phyloP scores from a whole-genome alignment of 1,284 basidiomycete genomes.

The Golubevia pallescens region DNA sequence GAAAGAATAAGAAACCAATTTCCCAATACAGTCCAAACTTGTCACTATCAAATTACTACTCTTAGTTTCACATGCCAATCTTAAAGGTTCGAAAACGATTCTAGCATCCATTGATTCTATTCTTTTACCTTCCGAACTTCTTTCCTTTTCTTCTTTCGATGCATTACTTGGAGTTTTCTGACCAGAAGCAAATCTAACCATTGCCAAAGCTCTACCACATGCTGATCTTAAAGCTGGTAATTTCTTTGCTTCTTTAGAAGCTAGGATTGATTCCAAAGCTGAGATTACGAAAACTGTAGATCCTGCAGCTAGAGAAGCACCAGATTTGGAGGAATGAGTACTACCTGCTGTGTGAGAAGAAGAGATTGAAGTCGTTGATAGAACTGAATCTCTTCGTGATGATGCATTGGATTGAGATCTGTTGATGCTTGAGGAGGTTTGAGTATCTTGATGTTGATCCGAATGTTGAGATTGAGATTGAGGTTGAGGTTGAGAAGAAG shows the following conservation, averaged over 20 bases:
- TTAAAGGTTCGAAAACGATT: slow-evolving; percentile 59
- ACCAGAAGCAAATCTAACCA: slow-evolving; percentile 45
- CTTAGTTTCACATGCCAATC: slow-evolving; percentile 49
- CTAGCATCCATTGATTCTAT: slow-evolving; percentile 50
- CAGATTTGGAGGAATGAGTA: slow-evolving; percentile 3
- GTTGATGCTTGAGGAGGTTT: slow-evolving; percentile 10
- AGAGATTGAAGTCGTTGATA: neutral
- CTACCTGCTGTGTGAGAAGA: slow-evolving; percentile 4
- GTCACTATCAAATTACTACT: slow-evolving; percentile 51
- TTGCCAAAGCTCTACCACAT: slow-evolving; percentile 44
- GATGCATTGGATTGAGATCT: slow-evolving; percentile 17
- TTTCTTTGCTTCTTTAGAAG: slow-evolving; percentile 51
- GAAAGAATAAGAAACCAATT: slow-evolving; percentile 61
- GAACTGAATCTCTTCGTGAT: slow-evolving; percentile 13
- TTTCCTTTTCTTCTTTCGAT: slow-evolving; percentile 3
- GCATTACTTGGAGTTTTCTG: slow-evolving; percentile 2
- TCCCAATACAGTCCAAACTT: slow-evolving; percentile 59
- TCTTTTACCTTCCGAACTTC: slow-evolving; percentile 9
- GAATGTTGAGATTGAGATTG: neutral
- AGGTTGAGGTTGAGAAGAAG: neutral
- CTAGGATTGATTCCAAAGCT: slow-evolving; percentile 48
- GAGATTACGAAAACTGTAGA: slow-evolving; percentile 56
- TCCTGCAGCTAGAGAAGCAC: neutral
- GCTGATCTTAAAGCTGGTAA: slow-evolving; percentile 53
- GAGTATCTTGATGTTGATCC: neutral